phyloP scores from a whole-genome alignment of 164 flowering plant species.

The Tetracentron sinense region DNA sequence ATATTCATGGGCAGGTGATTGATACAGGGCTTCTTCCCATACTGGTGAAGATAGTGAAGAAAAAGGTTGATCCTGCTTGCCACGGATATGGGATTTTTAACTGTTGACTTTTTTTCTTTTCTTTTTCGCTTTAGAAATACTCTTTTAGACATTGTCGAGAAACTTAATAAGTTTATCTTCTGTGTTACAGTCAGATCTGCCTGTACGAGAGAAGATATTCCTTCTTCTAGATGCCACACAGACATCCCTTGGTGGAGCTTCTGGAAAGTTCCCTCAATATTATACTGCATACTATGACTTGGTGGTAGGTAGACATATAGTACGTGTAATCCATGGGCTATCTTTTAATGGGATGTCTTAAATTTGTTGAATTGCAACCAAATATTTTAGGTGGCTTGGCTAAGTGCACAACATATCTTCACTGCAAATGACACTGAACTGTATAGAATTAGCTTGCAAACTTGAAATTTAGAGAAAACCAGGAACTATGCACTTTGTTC shows the following conservation, averaged over 20 bases:
- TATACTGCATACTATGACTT: conserved; percentile 80
- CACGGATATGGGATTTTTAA: neutral
- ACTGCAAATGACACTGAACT: no score
- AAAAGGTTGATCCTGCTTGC: conserved; percentile 54
- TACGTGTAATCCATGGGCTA: neutral
- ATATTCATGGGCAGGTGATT: conserved; percentile 70
- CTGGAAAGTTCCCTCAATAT: conserved; percentile 91
- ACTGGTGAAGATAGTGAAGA: conserved; percentile 95
- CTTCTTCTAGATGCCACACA: conserved; percentile 97
- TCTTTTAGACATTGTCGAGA: neutral
- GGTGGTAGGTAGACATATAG: conserved; percentile 68
- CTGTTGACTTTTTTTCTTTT: neutral
- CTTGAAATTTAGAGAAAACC: neutral
- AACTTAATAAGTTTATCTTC: neutral
- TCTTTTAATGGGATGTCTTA: neutral
- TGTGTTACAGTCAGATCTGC: conserved; percentile 61
- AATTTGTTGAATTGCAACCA: neutral
- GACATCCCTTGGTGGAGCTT: conserved; percentile 88
- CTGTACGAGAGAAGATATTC: conserved; percentile 83
- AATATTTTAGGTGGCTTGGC: no score
- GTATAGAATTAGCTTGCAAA: neutral
- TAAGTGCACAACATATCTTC: no score
- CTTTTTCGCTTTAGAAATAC: no score
- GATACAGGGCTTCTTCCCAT: conserved; percentile 67
- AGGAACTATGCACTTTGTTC: neutral